These are phyloP conservation scores for Aspergillus saccharolyticus DNA, from an alignment of 495 filamentous ascomycete genomes.

Conservation along the genomic window DNA sequence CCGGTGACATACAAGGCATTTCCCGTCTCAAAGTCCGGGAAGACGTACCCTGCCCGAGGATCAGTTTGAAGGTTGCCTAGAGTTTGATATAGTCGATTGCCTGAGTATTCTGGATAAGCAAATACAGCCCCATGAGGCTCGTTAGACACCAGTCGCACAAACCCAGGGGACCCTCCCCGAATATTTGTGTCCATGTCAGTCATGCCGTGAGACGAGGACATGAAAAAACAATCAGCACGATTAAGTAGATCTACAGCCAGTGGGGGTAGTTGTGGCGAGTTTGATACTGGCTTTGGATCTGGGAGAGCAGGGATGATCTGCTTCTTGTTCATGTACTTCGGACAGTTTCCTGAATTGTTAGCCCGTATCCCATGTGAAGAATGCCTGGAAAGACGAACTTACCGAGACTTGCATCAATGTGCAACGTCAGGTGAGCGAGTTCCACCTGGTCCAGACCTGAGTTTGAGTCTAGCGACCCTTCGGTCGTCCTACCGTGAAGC, in stretches of 20 bases:
- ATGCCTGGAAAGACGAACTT: too few relatives aligned
- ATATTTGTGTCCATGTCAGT: conserved; percentile 81
- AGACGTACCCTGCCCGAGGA: conserved; percentile 57
- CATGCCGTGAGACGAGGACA: conserved; percentile 57
- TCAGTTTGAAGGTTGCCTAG: conserved; percentile 67
- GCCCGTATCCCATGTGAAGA: not conserved
- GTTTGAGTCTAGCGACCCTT: conserved; percentile 43
- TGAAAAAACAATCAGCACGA: conserved; percentile 71
- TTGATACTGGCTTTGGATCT: conserved; percentile 47
- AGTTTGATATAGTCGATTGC: conserved; percentile 77
- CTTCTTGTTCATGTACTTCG: conserved; percentile 78
- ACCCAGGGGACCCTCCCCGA: conserved; percentile 69
- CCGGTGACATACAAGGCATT: conserved; percentile 69
- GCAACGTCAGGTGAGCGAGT: conserved; percentile 60
- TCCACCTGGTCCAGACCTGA: conserved; percentile 18
- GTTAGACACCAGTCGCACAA: conserved; percentile 59
- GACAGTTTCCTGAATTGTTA: conserved; percentile 55
- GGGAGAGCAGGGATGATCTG: conserved; percentile 51
- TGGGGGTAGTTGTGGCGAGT: conserved; percentile 33
- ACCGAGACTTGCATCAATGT: conserved; percentile 65
- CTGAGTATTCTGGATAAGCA: conserved; percentile 75
- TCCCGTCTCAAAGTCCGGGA: conserved; percentile 67
- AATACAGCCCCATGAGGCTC: conserved; percentile 43
- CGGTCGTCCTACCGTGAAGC: conserved; percentile 58
- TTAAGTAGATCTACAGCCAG: conserved; percentile 54